Evolutionary conservation across 2,329 filamentous ascomycete species (phyloP).

Genomic region (Colletotrichum echinochloae): DNA sequence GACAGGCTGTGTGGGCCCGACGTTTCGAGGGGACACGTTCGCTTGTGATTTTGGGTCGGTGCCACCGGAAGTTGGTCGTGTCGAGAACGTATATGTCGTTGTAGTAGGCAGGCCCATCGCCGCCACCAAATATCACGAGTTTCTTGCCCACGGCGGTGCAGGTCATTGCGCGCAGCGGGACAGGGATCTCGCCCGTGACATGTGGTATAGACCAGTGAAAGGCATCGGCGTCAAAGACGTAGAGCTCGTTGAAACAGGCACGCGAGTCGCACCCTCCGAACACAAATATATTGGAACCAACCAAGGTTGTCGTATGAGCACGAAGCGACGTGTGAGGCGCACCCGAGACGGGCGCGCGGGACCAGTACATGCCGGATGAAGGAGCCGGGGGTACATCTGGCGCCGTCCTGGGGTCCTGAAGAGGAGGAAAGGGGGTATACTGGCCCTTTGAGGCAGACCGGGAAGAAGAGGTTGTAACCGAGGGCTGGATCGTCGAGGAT

Average conservation of each 20-base stretch:
- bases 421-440: slow-evolving; percentile 66
- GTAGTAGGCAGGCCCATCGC: slow-evolving; percentile 77
- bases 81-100: slow-evolving; percentile 80
- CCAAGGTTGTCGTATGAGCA: slow-evolving; percentile 74
- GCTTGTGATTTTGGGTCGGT: slow-evolving; percentile 69
- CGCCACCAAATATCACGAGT: slow-evolving; percentile 76
- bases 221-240: slow-evolving; percentile 76
- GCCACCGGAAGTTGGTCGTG: slow-evolving; percentile 76
- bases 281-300: slow-evolving; percentile 75
- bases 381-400: slow-evolving; percentile 72
- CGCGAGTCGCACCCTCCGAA: slow-evolving; percentile 77
- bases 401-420: slow-evolving; percentile 66
- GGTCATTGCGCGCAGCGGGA: slow-evolving; percentile 77
- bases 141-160: slow-evolving; percentile 79
- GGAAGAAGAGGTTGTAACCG: slow-evolving; percentile 15
- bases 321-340: slow-evolving; percentile 70
- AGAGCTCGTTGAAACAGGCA: slow-evolving; percentile 76
- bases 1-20: slow-evolving; percentile 76
- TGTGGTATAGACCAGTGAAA: slow-evolving; percentile 77
- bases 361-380: slow-evolving; percentile 80
- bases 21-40: slow-evolving; percentile 70
- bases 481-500: slow-evolving; percentile 30
- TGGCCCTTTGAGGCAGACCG: slow-evolving; percentile 51
- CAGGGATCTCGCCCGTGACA: slow-evolving; percentile 73
- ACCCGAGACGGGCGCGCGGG: slow-evolving; percentile 72